phyloP scores from a whole-genome alignment of 257 asterid genomes.

The Cordia subcordata region DNA sequence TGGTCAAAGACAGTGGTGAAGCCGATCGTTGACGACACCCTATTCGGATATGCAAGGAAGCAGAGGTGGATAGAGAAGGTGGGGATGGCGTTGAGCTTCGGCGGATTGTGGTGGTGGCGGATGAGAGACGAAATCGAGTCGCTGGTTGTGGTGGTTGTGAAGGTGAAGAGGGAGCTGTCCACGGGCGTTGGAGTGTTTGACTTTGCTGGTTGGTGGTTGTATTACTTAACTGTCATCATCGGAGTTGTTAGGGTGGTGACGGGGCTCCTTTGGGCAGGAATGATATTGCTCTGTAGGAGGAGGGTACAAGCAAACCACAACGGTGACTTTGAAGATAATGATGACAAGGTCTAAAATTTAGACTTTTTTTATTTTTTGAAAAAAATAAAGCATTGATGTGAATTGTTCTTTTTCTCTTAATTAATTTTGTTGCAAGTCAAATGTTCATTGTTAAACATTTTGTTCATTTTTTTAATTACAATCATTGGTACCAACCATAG shows the following conservation, averaged over 20 bases:
- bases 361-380: no score
- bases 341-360: conserved; percentile 39
- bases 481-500: no score
- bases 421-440: no score
- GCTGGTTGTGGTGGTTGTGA: conserved; percentile 48
- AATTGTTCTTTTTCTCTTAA: background rate
- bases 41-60: conserved; percentile 32
- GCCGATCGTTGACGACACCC: conserved; percentile 75
- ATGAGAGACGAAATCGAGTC: conserved; percentile 80
- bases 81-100: conserved; percentile 46
- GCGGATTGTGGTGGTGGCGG: conserved; percentile 81
- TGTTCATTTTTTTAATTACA: no score
- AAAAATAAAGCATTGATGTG: no score
- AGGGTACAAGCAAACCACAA: background rate
- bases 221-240: conserved; percentile 48
- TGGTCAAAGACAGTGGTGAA: conserved; percentile 63
- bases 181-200: conserved; percentile 48
- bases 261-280: conserved; percentile 22
- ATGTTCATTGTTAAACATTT: no score
- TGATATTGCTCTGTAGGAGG: conserved; percentile 23
- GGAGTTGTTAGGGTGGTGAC: conserved; percentile 47
- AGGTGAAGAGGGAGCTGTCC: conserved; percentile 43
- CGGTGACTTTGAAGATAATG: background rate
- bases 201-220: conserved; percentile 67
- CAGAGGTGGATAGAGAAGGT: conserved; percentile 56